These are phyloP conservation scores for Hypoxylon cercidicola DNA, from an alignment of 495 filamentous ascomycete genomes.

Conservation along the genomic window DNA sequence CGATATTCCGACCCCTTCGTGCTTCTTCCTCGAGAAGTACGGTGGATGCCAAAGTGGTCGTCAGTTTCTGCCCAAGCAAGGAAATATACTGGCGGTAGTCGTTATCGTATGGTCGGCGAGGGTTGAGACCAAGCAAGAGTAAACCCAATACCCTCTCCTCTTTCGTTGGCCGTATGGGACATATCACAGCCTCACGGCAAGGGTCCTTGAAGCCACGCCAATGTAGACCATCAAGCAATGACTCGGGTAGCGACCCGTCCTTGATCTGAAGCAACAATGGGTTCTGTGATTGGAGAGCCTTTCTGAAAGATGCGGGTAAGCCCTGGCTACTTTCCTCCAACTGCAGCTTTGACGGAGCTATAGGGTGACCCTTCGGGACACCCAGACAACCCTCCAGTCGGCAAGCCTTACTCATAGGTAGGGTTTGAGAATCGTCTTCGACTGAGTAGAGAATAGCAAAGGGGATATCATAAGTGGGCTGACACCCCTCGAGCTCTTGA, in stretches of 20 bases:
- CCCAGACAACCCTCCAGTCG: slow-evolving; percentile 68
- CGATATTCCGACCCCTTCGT: slow-evolving; percentile 70
- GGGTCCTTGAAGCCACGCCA: slow-evolving; percentile 73
- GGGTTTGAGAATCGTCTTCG: slow-evolving; percentile 63
- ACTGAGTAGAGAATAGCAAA: slow-evolving; percentile 73
- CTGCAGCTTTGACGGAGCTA: slow-evolving; percentile 64
- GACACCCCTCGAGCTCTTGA: slow-evolving; percentile 67
- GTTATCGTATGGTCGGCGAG: slow-evolving; percentile 72
- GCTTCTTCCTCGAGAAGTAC: slow-evolving; percentile 81
- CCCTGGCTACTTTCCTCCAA: slow-evolving; percentile 68
- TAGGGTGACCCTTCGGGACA: slow-evolving; percentile 68
- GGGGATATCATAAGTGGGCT: slow-evolving; percentile 63
- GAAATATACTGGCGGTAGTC: slow-evolving; percentile 76
- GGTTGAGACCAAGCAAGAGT: slow-evolving; percentile 74
- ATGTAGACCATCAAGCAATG: slow-evolving; percentile 66
- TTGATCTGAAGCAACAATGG: slow-evolving; percentile 67
- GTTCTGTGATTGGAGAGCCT: slow-evolving; percentile 66
- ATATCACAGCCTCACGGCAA: slow-evolving; percentile 72
- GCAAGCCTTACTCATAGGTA: slow-evolving; percentile 67
- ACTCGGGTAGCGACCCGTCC: slow-evolving; percentile 65
- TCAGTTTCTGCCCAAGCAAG: slow-evolving; percentile 73
- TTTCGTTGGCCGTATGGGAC: slow-evolving; percentile 74
- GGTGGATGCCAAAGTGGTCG: slow-evolving; percentile 75
- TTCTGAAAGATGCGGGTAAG: slow-evolving; percentile 70
- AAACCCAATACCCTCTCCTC: slow-evolving; percentile 70